Conservation (phyloP, 352 stramenopile genomes). For the Phytophthora crassamura region DNA sequence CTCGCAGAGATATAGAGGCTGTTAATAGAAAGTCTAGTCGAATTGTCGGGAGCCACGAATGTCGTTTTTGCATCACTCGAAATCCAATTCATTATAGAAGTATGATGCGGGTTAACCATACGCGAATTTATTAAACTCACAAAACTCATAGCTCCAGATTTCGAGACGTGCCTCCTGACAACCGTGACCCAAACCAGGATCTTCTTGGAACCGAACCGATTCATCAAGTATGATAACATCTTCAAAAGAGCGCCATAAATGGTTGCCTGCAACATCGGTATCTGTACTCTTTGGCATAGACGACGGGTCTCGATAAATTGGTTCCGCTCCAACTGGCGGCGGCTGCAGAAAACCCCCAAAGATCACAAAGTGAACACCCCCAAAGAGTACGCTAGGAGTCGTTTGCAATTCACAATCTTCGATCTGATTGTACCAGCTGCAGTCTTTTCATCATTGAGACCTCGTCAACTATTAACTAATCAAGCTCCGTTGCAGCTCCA, state of each 20-base stretch:
- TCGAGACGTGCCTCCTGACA: neutral
- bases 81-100: too few relatives aligned
- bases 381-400: neutral
- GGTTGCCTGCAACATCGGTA: neutral
- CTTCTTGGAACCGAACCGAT: conserved; percentile 2
- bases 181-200: neutral
- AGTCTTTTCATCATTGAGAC: too few relatives aligned
- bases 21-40: conserved; percentile 3
- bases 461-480: neutral
- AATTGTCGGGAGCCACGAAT: conserved; percentile 9
- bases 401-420: neutral
- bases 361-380: conserved; percentile 7
- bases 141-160: neutral
- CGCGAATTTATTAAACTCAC: conserved; percentile 4
- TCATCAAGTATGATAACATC: conserved; percentile 1
- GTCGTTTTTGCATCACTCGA: neutral
- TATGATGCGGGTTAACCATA: neutral
- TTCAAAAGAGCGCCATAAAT: conserved; percentile 1
- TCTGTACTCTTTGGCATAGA: neutral
- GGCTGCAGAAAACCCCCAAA: conserved; percentile 3
- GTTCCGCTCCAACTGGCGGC: neutral
- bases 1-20: neutral
- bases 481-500: neutral
- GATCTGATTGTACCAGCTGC: neutral
- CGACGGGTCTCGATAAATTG: neutral